phyloP scores from a whole-genome alignment of 1,139 yeast species.

The Yamadazyma diospyri region DNA sequence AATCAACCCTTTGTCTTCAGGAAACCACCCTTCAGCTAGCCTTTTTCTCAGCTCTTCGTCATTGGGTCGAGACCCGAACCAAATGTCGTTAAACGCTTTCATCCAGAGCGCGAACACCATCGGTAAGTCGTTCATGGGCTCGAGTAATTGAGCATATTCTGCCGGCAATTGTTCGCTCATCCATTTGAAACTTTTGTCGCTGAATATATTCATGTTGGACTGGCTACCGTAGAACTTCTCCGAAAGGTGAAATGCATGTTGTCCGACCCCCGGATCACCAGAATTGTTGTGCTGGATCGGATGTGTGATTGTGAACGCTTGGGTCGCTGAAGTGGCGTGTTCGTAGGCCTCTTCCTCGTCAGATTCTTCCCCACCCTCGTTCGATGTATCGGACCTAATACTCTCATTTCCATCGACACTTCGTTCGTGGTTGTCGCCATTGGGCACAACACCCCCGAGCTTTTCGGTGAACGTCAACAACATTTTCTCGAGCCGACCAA shows the following conservation, averaged over 20 bases:
- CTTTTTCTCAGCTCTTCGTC: constrained; percentile 19
- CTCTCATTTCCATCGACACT: background rate
- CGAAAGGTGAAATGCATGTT: constrained; percentile 6
- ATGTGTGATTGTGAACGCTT: constrained; percentile 3
- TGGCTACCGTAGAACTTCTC: constrained; percentile 19
- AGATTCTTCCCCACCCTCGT: background rate
- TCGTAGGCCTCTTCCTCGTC: constrained; percentile 2
- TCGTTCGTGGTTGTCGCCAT: background rate
- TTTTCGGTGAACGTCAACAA: constrained; percentile 10
- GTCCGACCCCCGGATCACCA: too few relatives aligned
- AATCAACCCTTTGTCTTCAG: constrained; percentile 24
- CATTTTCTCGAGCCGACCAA: constrained; percentile 12
- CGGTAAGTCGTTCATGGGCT: constrained; percentile 33
- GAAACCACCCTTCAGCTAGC: constrained; percentile 27
- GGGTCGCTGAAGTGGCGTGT: constrained; percentile 1
- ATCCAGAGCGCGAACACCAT: constrained; percentile 23
- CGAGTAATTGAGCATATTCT: constrained; percentile 15
- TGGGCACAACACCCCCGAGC: constrained; percentile 5
- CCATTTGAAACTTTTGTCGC: constrained; percentile 19
- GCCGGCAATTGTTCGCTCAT: constrained; percentile 12
- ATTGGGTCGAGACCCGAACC: constrained; percentile 32
- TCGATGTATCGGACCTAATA: background rate
- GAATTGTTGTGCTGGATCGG: too few relatives aligned
- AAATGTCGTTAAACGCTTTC: constrained; percentile 22
- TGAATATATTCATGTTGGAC: constrained; percentile 16